Conservation (phyloP, 805 yeast genomes). For the Wickerhamomyces strasburgensis region DNA sequence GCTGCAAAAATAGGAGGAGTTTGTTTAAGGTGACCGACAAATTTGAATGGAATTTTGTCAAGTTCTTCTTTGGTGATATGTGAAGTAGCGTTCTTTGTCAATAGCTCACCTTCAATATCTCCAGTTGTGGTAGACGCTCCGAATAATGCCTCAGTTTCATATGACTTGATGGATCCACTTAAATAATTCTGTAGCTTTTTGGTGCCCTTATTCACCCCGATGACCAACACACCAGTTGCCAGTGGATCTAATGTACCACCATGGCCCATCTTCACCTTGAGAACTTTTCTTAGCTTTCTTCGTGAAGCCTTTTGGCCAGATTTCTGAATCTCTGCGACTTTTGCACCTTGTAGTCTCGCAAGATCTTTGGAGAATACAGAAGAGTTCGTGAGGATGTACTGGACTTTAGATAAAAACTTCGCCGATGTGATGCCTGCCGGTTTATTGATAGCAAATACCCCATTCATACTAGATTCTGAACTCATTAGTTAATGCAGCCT, state of each 20-base stretch:
- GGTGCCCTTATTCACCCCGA: slow-evolving; percentile 93
- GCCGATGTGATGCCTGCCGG: slow-evolving; percentile 84
- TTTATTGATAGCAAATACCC: slow-evolving; percentile 87
- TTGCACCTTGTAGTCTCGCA: slow-evolving; percentile 42
- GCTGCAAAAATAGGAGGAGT: slow-evolving; percentile 97
- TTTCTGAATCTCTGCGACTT: slow-evolving; percentile 35
- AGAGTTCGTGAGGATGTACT: slow-evolving; percentile 56
- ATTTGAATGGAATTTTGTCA: slow-evolving; percentile 47
- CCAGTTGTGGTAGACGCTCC: slow-evolving; percentile 94
- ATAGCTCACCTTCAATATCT: slow-evolving; percentile 81
- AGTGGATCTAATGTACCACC: slow-evolving; percentile 97
- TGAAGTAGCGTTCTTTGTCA: slow-evolving; percentile 49
- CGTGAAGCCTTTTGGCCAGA: slow-evolving; percentile 43
- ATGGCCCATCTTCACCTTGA: slow-evolving; percentile 87
- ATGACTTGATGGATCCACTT: slow-evolving; percentile 69
- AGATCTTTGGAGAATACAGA: slow-evolving; percentile 51
- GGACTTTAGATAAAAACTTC: slow-evolving; percentile 62
- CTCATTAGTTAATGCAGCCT: slow-evolving; percentile 1
- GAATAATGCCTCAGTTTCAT: slow-evolving; percentile 77
- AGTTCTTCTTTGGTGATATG: slow-evolving; percentile 56
- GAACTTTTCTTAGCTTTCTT: slow-evolving; percentile 43
- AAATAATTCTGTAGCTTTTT: slow-evolving; percentile 70
- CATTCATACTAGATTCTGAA: slow-evolving; percentile 54
- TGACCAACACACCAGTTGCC: slow-evolving; percentile 89
- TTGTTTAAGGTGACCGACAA: slow-evolving; percentile 78